Percentiles rank a stretch among this genome's conserved stretches.
These are phyloP conservation scores for Ceratocystis cubensis DNA, from an alignment of 2,329 filamentous ascomycete genomes.

Conservation along the genomic window DNA sequence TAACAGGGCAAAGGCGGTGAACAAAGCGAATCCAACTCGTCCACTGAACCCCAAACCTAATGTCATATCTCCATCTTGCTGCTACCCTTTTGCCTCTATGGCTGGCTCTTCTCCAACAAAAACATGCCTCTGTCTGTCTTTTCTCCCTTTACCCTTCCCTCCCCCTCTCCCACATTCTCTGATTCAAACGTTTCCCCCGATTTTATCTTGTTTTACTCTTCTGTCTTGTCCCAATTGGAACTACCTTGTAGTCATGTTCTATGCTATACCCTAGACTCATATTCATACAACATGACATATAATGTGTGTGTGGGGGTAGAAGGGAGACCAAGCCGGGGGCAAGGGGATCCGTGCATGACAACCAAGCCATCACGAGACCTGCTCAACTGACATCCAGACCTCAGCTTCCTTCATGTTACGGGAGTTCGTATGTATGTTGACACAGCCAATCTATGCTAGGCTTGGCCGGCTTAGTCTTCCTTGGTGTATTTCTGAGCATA, in stretches of 20 bases:
- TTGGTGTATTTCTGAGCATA: not conserved
- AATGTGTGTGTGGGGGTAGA: not conserved
- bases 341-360: constrained; percentile 6
- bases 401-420: constrained; percentile 25
- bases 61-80: no score
- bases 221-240: no score
- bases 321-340: not conserved
- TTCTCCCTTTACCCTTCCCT: not conserved
- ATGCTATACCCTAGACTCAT: not conserved
- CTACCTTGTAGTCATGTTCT: not conserved
- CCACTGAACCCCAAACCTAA: no score
- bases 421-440: not conserved
- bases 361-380: constrained; percentile 2
- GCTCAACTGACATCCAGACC: constrained; percentile 20
- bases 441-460: not conserved
- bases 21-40: no score
- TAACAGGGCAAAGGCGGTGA: no score
- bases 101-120: no score
- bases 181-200: not conserved
- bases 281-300: not conserved
- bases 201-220: not conserved
- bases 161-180: not conserved
- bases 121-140: no score
- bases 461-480: not conserved
- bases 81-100: no score